Percentiles rank a stretch among this genome's conserved stretches.
These are phyloP conservation scores for Kodamaea anthophila DNA, from an alignment of 1,139 yeast genomes.

Conservation along the genomic window DNA sequence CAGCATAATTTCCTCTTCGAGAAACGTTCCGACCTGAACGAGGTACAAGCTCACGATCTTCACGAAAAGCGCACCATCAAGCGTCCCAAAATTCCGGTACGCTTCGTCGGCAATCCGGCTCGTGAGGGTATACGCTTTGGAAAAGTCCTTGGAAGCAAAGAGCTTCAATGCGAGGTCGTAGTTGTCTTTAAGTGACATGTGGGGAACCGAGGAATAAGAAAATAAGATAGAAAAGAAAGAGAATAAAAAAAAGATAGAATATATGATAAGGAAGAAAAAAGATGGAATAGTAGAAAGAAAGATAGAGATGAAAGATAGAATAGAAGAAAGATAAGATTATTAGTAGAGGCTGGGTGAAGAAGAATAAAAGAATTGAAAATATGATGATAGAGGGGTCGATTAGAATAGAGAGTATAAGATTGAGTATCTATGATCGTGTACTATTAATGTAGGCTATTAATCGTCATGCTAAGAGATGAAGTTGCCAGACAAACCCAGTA, in stretches of 20 bases:
- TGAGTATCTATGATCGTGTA: too few species aligned
- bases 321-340: not conserved
- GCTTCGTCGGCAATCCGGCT: slow-evolving; percentile 19
- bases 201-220: slow-evolving; percentile 1
- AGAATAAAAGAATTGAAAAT: too few species aligned
- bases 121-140: slow-evolving; percentile 26
- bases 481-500: too few species aligned
- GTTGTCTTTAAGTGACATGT: slow-evolving; percentile 19
- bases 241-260: not conserved
- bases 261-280: not conserved
- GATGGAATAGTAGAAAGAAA: not conserved
- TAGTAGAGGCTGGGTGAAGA: too few species aligned
- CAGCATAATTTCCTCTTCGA: slow-evolving; percentile 4
- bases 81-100: slow-evolving; percentile 20
- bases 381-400: too few species aligned
- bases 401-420: too few species aligned
- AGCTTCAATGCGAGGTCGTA: slow-evolving; percentile 35
- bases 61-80: slow-evolving; percentile 23
- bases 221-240: not conserved
- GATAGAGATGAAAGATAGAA: not conserved
- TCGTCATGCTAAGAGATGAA: too few species aligned
- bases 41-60: slow-evolving; percentile 34
- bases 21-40: slow-evolving; percentile 29
- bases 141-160: slow-evolving; percentile 35
- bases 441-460: too few species aligned